Conservation (phyloP, 1,139 yeast genomes). For the Spencermartinsiella ligniputridi region DNA sequence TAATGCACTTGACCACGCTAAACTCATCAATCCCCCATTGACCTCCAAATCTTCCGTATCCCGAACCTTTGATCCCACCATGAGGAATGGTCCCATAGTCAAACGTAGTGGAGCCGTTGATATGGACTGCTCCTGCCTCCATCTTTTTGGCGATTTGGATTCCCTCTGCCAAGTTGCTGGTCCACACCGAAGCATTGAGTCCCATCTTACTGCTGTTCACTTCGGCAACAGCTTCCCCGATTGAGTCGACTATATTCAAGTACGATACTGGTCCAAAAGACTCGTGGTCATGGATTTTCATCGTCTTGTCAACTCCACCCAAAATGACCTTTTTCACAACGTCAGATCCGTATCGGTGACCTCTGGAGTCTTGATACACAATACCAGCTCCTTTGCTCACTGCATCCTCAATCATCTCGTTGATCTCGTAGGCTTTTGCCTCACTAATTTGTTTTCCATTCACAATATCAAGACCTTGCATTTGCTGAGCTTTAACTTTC, state of each 20-base stretch:
- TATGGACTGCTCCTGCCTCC: constrained; percentile 49
- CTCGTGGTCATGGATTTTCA: constrained; percentile 38
- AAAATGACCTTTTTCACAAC: constrained; percentile 30
- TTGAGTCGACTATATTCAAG: constrained; percentile 33
- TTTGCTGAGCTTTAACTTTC: constrained; percentile 10
- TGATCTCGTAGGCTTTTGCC: constrained; percentile 29
- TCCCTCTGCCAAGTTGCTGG: constrained; percentile 36
- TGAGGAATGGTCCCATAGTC: constrained; percentile 53
- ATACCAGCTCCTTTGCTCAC: constrained; percentile 41
- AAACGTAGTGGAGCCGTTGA: constrained; percentile 43
- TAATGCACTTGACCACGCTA: constrained; percentile 38
- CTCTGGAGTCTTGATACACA: constrained; percentile 16
- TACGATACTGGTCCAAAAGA: constrained; percentile 48
- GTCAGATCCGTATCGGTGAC: constrained; percentile 21
- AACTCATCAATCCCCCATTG: constrained; percentile 50
- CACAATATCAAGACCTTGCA: constrained; percentile 7
- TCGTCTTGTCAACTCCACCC: constrained; percentile 34
- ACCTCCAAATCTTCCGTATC: constrained; percentile 49
- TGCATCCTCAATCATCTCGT: constrained; percentile 40
- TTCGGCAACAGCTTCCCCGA: constrained; percentile 28
- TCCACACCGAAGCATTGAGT: constrained; percentile 47
- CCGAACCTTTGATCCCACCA: constrained; percentile 52
- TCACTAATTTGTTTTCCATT: constrained; percentile 32
- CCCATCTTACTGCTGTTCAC: constrained; percentile 39
- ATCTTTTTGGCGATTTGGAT: constrained; percentile 37